Base-by-base conservation (phyloP, 179 eudicot species). In the Beta macrorhiza region DNA sequence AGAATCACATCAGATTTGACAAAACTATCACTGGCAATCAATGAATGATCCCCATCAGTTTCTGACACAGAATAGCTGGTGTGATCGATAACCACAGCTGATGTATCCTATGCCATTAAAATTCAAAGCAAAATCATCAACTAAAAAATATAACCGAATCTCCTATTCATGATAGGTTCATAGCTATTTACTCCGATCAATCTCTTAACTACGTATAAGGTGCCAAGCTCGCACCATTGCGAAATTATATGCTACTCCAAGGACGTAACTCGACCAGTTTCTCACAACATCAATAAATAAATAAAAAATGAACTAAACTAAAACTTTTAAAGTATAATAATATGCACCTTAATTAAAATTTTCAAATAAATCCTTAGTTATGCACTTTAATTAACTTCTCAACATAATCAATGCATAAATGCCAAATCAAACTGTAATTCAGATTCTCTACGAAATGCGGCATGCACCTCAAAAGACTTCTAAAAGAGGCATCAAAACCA, bases 81-180 rank as follows among this genome's bases (percentile, higher is more conserved):
- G 80, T 94, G 97, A 86, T 94, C 98, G 37, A 94, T 83, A 80
- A 93, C 93, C 88, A 91, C 59, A 75, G 97, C 87, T 20, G 92
- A 67, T 10, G 93, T 82, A 83, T 93, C 97, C 98, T 94, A 83
- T 13, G 44, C 42, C 83, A 84, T 68, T 29, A 14, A 49, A 53
- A 80, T 53, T 20, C 37, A 65, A 47, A 61, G 49, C 64, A 7
- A 22, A 12, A 13, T 17, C 1, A 44, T 5, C 3, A 17, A 12
- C 49, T 3, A 12, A 72, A 53, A 15, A 25, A 20, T 29, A 53
- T 7, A 51, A 55, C 37, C 67, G 37, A 73, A 12, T n/a, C 22
- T 3, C 47, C 65, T 2, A 37, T 57, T 55, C 2, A 17, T 5
- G 25, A 49, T 75, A 42, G 29, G 5, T 49, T 11, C n/a, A 52